Conservation (phyloP, 495 filamentous ascomycete species). For the Delitschia confertaspora region DNA sequence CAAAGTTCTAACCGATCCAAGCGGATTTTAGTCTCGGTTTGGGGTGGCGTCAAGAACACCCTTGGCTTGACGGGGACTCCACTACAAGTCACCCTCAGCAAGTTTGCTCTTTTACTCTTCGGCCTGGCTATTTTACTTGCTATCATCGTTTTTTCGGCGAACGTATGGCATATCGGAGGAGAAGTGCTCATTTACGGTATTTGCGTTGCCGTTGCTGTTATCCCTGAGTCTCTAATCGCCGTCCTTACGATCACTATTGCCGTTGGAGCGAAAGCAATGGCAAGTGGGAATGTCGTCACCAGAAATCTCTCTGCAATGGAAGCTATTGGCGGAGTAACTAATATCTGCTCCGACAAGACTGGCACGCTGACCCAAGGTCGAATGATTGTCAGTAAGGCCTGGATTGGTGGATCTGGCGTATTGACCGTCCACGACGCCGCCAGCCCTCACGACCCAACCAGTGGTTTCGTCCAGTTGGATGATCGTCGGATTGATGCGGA, state of each 20-base stretch:
- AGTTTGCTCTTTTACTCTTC: conserved; percentile 61
- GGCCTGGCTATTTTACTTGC: conserved; percentile 60
- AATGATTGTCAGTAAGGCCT: conserved; percentile 48
- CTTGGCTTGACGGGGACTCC: conserved; percentile 64
- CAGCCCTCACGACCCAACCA: conserved; percentile 29
- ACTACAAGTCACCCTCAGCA: conserved; percentile 58
- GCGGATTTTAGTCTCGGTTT: conserved; percentile 32
- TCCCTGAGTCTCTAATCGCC: conserved; percentile 67
- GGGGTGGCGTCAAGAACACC: conserved; percentile 40
- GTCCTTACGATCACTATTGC: conserved; percentile 71
- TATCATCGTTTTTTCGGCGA: conserved; percentile 57
- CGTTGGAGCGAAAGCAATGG: conserved; percentile 65
- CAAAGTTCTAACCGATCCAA: conserved; percentile 28
- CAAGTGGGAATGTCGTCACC: conserved; percentile 58
- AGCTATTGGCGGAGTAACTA: conserved; percentile 50
- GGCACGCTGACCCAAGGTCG: conserved; percentile 54
- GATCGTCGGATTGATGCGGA: conserved; percentile 14
- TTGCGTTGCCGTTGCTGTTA: conserved; percentile 59
- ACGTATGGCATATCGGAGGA: conserved; percentile 48
- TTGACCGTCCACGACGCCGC: conserved; percentile 25
- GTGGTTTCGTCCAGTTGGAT: conserved; percentile 23
- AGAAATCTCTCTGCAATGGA: conserved; percentile 58
- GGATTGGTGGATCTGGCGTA: conserved; percentile 31
- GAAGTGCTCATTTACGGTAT: conserved; percentile 62
- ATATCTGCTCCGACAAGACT: conserved; percentile 56